Evolutionary conservation across 2,329 filamentous ascomycete genomes (phyloP).

Genomic region (Pseudopyrenochaeta lycopersici): DNA sequence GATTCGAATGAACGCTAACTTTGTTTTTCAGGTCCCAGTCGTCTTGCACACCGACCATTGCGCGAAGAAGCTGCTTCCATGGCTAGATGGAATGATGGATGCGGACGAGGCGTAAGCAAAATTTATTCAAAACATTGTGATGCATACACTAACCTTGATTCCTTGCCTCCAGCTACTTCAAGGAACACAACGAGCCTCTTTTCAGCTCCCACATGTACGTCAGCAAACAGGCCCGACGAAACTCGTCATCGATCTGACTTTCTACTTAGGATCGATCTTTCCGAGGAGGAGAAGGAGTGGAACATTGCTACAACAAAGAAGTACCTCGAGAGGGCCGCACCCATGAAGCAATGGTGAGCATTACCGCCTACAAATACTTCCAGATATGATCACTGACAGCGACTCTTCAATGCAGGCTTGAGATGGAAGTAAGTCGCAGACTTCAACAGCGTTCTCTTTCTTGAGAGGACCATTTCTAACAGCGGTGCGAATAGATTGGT

Average conservation of each 20-base stretch:
- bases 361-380: background rate
- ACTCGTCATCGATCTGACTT: too few relatives aligned
- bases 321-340: conserved; percentile 88
- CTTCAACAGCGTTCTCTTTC: background rate
- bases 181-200: conserved; percentile 71
- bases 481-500: conserved; percentile 61
- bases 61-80: conserved; percentile 98
- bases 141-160: too few relatives aligned
- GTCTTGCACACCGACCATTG: conserved; percentile 91
- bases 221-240: conserved; percentile 45
- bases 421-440: conserved; percentile 73
- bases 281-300: conserved; percentile 61
- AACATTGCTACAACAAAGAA: conserved; percentile 84
- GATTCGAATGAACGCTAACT: background rate
- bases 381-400: too few relatives aligned
- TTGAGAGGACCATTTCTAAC: background rate
- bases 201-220: conserved; percentile 92
- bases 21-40: conserved; percentile 7
- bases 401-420: conserved; percentile 66
- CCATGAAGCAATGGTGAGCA: conserved; percentile 76
- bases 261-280: too few relatives aligned
- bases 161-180: conserved; percentile 71
- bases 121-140: too few relatives aligned
- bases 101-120: conserved; percentile 75
- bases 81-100: conserved; percentile 78